Evolutionary conservation across 306 rosid species (phyloP), one percentile per base, ranked within the genome.

Genomic region (Vigna mungo): DNA sequence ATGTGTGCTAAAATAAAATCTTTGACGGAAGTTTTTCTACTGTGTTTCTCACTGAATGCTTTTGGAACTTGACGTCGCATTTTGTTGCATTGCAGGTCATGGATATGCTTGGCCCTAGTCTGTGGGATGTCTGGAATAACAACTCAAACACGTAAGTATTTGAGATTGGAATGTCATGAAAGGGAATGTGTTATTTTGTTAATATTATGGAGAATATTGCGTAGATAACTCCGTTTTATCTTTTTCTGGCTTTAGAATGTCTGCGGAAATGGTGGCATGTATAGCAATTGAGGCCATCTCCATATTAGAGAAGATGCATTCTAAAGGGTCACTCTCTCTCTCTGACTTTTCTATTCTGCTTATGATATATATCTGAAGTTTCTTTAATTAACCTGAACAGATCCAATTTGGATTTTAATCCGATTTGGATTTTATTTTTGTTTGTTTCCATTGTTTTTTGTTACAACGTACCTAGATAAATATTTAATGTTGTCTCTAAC

Each of bases 81-180:
- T 56, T 3, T 23, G n/a, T 21, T 56, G n/a, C 11, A 4, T 21
- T 83, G 9, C 75, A 90, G 98, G 97, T 94, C 39, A 94, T 94
- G 97, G 98, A 94, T 85, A 90, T 91, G 80, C 89, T 91, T 34
- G 98, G 98, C 75, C 90, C 97, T 59, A 93, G 98, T 87, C 85
- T 91, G 77, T 94, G 97, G 97, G 97, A 94, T 86, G 92, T 94
- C n/a, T 91, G 96, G 97, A 91, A 90, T 74, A 87, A 82, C 81
- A 88, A 90, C 63, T 80, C 92, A 56, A 94, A 90, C 62, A 21
- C 84, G 98, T 91, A 74, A 85, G 97, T 56, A 85, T 17, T 64
- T 70, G 15, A 54, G 61, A 20, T 36, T 36, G 47, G 25, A 63
- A 44, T 70, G 32, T 21, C 46, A 32, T 63, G 51, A 64, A 54